phyloP scores from a whole-genome alignment of 75 land plant genomes.

The Gnetum montanum region DNA sequence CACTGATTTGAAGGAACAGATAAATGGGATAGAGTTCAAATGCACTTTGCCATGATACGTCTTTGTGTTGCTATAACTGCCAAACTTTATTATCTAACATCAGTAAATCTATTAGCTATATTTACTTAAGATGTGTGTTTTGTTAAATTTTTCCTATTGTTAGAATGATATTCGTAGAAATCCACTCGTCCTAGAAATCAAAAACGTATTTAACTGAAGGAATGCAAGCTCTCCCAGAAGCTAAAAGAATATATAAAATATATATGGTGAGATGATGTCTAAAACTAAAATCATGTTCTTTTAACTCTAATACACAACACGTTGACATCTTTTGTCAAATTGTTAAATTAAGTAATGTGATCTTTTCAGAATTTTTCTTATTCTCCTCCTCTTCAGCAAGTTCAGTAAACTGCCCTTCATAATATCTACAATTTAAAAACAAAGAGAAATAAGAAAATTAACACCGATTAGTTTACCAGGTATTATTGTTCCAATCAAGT shows the following conservation, averaged over 20 bases:
- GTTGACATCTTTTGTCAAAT: neutral
- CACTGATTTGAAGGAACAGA: neutral
- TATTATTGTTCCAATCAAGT: too few relatives aligned
- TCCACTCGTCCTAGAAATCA: neutral
- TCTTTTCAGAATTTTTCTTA: constrained; percentile 7
- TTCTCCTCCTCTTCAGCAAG: constrained; percentile 20
- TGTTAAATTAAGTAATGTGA: constrained; percentile 9
- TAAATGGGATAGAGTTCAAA: neutral
- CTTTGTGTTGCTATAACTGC: too few relatives aligned
- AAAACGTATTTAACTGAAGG: neutral
- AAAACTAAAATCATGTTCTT: neutral
- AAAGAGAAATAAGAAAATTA: neutral
- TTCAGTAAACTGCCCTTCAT: constrained; percentile 75
- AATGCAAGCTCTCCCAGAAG: neutral
- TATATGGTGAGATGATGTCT: neutral
- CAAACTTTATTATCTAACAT: too few relatives aligned
- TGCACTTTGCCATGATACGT: neutral
- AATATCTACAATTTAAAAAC: constrained; percentile 48
- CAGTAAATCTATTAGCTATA: too few relatives aligned
- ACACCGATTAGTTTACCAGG: too few relatives aligned
- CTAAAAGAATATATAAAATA: neutral
- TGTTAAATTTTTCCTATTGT: neutral
- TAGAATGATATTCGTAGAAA: neutral
- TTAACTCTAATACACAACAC: neutral
- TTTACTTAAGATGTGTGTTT: neutral